Base-by-base conservation (phyloP, 805 yeast species). In the Barnettozyma wickerhamii region DNA sequence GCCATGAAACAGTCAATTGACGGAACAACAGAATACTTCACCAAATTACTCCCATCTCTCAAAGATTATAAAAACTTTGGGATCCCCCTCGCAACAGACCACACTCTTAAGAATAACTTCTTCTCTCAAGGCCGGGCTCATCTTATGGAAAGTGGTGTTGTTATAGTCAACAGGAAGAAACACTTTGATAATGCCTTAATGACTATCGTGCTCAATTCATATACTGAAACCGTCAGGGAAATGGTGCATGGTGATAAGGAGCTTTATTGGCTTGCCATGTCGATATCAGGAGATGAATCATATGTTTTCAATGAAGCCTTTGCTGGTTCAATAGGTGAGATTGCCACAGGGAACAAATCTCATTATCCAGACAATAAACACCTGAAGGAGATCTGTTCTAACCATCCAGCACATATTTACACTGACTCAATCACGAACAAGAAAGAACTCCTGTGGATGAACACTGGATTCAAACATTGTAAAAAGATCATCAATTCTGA, bases 381-480 rank as follows among this genome's bases (percentile, higher is more conserved):
- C 17, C 5, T 30, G 6, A 40, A 36, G 10, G 79, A 75, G 51
- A 47, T 76, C 15, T 77, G 81, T 50, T 67, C 79, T 2, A 74
- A 74, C 27, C 81, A 76, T 49, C 82, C 82, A 1, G 80, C 75
- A 4, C 83, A 77, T 55, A 54, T 77, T 1, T 32, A 35, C 13
- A 10, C 31, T 6, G 17, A 32, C 12, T 55, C 60, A 30, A 10
- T 15, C 10, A 19, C 32, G 4, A 62, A 60, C 29, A 59, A 70
- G 71, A 49, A 50, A 73, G 57, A 51, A 1, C 51, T 77, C 19
- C 48, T 75, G 3, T 77, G 82, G 82, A 68, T 77, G 43, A 77
- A 76, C 46, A 73, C 81, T 1, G 83, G 83, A 0, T 73, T 75
- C 52, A 55, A 66, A 33, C 68, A 60, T 37, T 77, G 83, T 55